phyloP scores from a whole-genome alignment of 345 rosid species.

The Xanthoceras sorbifolium region DNA sequence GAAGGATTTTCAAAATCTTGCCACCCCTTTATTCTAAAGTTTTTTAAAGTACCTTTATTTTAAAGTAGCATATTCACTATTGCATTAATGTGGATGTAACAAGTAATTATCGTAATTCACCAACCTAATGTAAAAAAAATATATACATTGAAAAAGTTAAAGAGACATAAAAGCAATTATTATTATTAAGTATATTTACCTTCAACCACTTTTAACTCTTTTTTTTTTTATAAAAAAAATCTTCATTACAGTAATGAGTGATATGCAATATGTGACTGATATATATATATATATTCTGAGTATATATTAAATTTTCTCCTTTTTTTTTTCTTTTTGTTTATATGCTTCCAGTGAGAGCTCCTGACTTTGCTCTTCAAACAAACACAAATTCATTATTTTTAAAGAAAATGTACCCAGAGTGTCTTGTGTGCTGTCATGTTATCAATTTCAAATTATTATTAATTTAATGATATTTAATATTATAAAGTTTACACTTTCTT shows the following conservation, averaged over 20 bases:
- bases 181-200: not conserved
- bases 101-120: not conserved
- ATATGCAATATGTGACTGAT: too few species aligned
- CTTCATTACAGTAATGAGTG: too few species aligned
- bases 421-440: conserved; percentile 1
- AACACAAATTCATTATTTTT: not conserved
- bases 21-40: not conserved
- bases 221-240: too few species aligned
- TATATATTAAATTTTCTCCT: too few species aligned
- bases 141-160: not conserved
- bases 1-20: not conserved
- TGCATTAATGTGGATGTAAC: not conserved
- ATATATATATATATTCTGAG: too few species aligned
- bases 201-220: not conserved
- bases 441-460: not conserved
- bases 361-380: not conserved
- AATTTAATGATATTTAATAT: not conserved
- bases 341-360: not conserved
- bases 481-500: not conserved
- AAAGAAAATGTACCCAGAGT: not conserved
- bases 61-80: not conserved
- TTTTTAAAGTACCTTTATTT: too few species aligned
- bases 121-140: not conserved
- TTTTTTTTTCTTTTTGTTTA: too few species aligned
- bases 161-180: not conserved